phyloP scores from a whole-genome alignment of 495 filamentous ascomycete species.

The Penicillium desertorum region DNA sequence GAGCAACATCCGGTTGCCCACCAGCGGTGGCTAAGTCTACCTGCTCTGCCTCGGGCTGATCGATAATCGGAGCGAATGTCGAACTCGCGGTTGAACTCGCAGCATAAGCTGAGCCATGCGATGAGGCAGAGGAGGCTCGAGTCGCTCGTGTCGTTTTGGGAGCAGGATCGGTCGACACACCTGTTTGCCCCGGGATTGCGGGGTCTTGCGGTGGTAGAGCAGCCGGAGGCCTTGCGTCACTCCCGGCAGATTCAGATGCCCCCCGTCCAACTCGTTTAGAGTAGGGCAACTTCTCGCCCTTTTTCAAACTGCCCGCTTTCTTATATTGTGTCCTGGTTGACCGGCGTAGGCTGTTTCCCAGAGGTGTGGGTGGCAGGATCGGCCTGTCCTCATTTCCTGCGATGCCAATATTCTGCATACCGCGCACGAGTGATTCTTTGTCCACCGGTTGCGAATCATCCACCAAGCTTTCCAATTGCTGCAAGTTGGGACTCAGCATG shows the following conservation, averaged over 20 bases:
- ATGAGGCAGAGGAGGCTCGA: slow-evolving; percentile 32
- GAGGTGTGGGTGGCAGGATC: slow-evolving; percentile 72
- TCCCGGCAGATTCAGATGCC: slow-evolving; percentile 53
- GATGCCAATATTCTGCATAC: slow-evolving; percentile 48
- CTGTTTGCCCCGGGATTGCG: slow-evolving; percentile 55
- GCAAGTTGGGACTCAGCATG: slow-evolving; percentile 57
- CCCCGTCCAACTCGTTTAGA: slow-evolving; percentile 67
- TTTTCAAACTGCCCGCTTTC: slow-evolving; percentile 73
- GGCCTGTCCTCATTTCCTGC: slow-evolving; percentile 75
- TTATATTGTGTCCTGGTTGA: slow-evolving; percentile 92
- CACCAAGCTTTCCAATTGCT: slow-evolving; percentile 74
- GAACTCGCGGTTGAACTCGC: slow-evolving; percentile 25
- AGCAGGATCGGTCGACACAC: slow-evolving; percentile 77
- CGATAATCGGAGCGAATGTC: slow-evolving; percentile 31
- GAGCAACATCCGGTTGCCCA: slow-evolving; percentile 9
- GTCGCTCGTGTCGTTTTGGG: slow-evolving; percentile 36
- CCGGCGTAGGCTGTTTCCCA: slow-evolving; percentile 75
- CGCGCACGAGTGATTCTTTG: slow-evolving; percentile 34
- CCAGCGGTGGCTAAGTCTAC: slow-evolving; percentile 14
- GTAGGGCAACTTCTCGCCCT: slow-evolving; percentile 72
- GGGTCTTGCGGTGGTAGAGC: slow-evolving; percentile 42
- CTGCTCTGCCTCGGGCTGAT: slow-evolving; percentile 29
- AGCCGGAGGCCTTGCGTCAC: slow-evolving; percentile 50
- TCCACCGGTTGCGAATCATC: slow-evolving; percentile 69
- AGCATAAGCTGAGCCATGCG: slow-evolving; percentile 23